A percentile compares a stretch with the other conserved stretches of the same genome.
Evolutionary conservation across 495 filamentous ascomycete species (phyloP).

Genomic region (Cenococcum geophilum): DNA sequence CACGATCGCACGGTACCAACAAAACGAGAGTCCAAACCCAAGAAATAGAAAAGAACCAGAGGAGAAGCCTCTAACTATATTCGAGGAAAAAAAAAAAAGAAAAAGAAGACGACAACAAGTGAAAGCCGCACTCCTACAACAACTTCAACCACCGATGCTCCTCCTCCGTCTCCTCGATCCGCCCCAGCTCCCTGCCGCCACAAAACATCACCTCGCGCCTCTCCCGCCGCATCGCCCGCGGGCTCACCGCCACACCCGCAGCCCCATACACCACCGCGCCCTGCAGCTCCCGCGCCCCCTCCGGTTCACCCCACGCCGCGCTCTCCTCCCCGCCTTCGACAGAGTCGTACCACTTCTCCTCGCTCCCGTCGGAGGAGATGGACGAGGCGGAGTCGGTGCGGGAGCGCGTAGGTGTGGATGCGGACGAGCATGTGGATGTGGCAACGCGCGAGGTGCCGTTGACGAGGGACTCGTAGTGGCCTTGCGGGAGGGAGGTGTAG

Average conservation of each 20-base stretch:
- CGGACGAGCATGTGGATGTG: no score
- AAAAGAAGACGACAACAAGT: no score
- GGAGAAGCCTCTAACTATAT: no score
- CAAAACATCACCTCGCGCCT: not conserved
- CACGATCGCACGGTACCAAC: no score
- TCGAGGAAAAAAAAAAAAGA: no score
- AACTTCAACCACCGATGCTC: not conserved
- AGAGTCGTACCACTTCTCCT: not conserved
- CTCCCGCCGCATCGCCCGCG: not conserved
- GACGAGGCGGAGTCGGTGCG: not conserved
- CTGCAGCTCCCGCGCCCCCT: not conserved
- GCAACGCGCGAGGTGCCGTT: constrained; percentile 7
- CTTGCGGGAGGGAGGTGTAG: constrained; percentile 14
- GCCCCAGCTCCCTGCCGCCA: not conserved
- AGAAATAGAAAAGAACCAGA: no score
- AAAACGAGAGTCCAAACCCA: no score
- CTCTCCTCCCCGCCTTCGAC: no score
- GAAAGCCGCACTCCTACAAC: no score
- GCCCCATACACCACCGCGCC: not conserved
- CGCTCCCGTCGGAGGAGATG: not conserved
- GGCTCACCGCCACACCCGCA: not conserved
- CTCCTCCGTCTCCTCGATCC: constrained; percentile 4
- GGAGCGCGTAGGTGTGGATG: not conserved
- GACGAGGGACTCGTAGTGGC: constrained; percentile 19
- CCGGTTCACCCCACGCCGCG: no score